Conservation (phyloP, 768 basidiomycete genomes). For the Cubamyces sp. region DNA sequence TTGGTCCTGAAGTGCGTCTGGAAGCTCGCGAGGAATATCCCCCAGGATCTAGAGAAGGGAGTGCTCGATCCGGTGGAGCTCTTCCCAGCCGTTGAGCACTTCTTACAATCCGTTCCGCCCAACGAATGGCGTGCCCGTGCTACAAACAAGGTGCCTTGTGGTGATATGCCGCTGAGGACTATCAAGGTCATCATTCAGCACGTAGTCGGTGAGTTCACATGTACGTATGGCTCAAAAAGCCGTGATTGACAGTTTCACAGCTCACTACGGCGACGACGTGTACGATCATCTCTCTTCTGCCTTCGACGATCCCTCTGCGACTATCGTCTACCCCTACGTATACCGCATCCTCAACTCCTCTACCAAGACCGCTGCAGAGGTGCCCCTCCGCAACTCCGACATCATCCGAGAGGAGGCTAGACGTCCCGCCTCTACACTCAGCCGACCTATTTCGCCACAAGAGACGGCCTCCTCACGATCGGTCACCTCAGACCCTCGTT, state of each 20-base stretch:
- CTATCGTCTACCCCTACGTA: constrained; percentile 94
- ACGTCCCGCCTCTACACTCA: constrained; percentile 62
- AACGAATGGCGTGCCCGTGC: constrained; percentile 96
- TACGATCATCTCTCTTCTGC: constrained; percentile 89
- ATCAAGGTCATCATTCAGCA: constrained; percentile 99
- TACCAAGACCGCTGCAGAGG: constrained; percentile 48
- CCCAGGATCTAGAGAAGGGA: constrained; percentile 82
- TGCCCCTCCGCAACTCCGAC: constrained; percentile 31
- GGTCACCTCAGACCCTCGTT: constrained; percentile 45
- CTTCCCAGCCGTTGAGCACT: constrained; percentile 91
- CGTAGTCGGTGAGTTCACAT: constrained; percentile 76
- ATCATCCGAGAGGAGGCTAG: constrained; percentile 41
- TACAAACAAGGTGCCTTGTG: constrained; percentile 89
- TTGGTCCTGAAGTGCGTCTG: constrained; percentile 95
- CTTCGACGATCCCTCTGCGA: constrained; percentile 97
- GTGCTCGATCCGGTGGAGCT: constrained; percentile 86
- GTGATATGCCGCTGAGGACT: constrained; percentile 96
- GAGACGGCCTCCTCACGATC: constrained; percentile 54
- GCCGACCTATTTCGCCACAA: constrained; percentile 73
- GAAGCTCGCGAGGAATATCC: constrained; percentile 95
- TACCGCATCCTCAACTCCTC: constrained; percentile 86
- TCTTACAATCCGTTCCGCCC: constrained; percentile 90
- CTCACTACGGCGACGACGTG: constrained; percentile 84
- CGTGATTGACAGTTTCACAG: constrained; percentile 41
- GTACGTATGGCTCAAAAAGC: background rate